Base-by-base conservation (phyloP, 441 rosid genomes). In the Omphalea diandra region DNA sequence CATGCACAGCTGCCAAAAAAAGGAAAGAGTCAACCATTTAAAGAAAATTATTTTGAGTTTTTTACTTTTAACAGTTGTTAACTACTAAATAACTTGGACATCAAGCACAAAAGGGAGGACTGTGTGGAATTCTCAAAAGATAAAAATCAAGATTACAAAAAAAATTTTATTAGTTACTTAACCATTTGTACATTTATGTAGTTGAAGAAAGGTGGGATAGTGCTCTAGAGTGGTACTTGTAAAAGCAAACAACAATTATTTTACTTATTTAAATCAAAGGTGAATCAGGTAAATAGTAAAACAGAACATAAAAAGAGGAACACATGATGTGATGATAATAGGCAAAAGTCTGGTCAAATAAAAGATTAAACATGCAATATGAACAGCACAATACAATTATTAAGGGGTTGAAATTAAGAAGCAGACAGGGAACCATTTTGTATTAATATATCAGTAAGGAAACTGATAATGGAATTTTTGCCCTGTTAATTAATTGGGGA, bases 1-100 rank as follows among this genome's bases (percentile, higher is more conserved):
- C 90, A 54, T 71, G 84, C 41, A 82, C 75, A 79, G 98, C 99
- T 94, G 87, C 78, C n/a, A n/a, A n/a, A n/a, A 79, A 15, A 59
- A 69, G 58, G 64, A 77, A 65, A 64, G n/a, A n/a, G n/a, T 38
- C 15, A 69, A 24, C 40, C 3, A 22, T 52, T 27, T n/a, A n/a
- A n/a, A n/a, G n/a, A n/a, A n/a, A n/a, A n/a, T n/a, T n/a, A n/a
- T n/a, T n/a, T n/a, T n/a, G n/a, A n/a, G n/a, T n/a, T n/a, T n/a
- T n/a, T n/a, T n/a, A n/a, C n/a, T n/a, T n/a, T n/a, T n/a, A n/a
- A n/a, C n/a, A n/a, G n/a, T n/a, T n/a, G n/a, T n/a, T n/a, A n/a
- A n/a, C n/a, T n/a, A n/a, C n/a, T n/a, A 44, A 64, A 65, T 72
- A 11, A 36, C 44, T 63, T 35, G 24, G 11, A 26, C 40, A 40